These are phyloP conservation scores for Ampelocalamus luodianensis DNA, from an alignment of 176 grass and related monocot genomes.

Conservation along the genomic window DNA sequence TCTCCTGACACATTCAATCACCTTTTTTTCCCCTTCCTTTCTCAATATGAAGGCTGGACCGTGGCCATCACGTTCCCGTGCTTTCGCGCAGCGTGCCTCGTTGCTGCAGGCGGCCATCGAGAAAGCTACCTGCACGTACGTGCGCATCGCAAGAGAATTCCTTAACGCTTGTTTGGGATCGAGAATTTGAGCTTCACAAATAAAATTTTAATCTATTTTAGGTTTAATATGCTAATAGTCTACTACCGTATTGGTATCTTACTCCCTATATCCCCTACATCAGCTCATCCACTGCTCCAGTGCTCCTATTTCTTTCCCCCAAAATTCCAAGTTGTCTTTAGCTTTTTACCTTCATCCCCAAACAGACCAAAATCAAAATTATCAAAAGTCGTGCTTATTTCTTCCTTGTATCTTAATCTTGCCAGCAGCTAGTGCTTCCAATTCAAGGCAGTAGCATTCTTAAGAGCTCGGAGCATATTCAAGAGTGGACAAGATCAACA, in stretches of 20 bases:
- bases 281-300: no score
- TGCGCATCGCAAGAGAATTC: no score
- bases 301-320: not conserved
- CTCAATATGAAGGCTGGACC: not conserved
- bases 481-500: not conserved
- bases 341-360: not conserved
- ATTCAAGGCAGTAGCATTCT: not conserved
- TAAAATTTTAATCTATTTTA: not conserved
- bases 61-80: not conserved
- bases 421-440: not conserved
- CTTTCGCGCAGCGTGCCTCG: no score
- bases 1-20: not conserved
- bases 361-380: not conserved
- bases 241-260: not conserved
- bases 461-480: not conserved
- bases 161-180: no score
- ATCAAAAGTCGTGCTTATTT: not conserved
- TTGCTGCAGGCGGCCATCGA: not conserved
- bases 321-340: not conserved
- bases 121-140: no score
- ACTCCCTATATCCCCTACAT: no score
- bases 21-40: no score
- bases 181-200: no score
- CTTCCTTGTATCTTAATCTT: not conserved
- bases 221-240: not conserved